Evolutionary conservation across 441 rosid genomes (phyloP), one percentile per base, ranked within the genome.

Genomic region (Pelargonium exstipulatum): DNA sequence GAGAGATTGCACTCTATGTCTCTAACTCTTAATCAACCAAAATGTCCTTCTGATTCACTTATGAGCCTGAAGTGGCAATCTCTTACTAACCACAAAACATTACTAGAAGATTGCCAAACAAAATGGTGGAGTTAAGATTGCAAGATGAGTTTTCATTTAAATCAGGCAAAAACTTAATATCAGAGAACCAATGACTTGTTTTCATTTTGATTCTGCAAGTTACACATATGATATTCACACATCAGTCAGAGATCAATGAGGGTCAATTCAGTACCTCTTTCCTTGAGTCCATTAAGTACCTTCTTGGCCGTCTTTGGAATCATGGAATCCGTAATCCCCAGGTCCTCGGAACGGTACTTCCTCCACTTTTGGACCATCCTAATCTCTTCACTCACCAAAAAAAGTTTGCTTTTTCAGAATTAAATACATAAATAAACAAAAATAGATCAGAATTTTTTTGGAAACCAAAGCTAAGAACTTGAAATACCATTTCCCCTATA

Each of bases 251-350:
- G 16, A 16, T 14, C 24, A 55, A 7, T 3, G 9, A 5, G 8
- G 1, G 61, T 5, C 6, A 24, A 24, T 61, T 48, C 26, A 37
- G 4, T 6, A 91, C 97, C 97, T 83, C 74, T 83, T 49, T 48
- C 76, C 78, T 81, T 88, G 66, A 92, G 90, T 18, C 80, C 89
- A 71, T 79, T 80, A 70, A 92, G 96, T 74, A 92, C 96, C 78
- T 78, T 80, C 70, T 75, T 86, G 0, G 96, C 85, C 35, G 96
- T 83, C 55, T 53, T 79, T 55, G 87, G 74, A 62, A 92, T 85
- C 82, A 73, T 85, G 12, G 90, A 81, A 71, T 73, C 78, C 71
- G 81, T 83, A 69, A 91, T 86, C 58, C 94, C 96, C 73, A 88
- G 88, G 29, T 88, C 94, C 69, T 80, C 75, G 4, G 92, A 84